A percentile compares a stretch with the other conserved stretches of the same genome.
Conservation (phyloP, 768 basidiomycete genomes). For the Kwoniella pini region DNA sequence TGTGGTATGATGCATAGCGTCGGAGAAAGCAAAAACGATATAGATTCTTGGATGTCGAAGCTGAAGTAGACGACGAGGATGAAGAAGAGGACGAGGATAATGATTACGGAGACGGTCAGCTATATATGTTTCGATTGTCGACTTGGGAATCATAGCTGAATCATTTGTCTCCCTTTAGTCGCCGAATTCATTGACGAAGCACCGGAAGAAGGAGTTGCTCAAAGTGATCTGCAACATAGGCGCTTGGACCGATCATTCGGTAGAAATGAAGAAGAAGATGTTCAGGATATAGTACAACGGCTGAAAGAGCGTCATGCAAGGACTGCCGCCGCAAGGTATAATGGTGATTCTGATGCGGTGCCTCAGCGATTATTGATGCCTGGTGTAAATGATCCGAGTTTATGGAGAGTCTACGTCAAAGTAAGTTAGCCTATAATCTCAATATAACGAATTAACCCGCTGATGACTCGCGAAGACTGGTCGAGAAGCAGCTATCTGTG, state of each 20-base stretch:
- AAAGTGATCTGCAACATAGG: constrained; percentile 55
- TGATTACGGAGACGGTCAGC: constrained; percentile 54
- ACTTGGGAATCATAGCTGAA: neutral
- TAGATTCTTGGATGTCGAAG: constrained; percentile 93
- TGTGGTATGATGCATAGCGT: neutral
- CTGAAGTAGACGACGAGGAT: constrained; percentile 94
- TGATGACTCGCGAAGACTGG: constrained; percentile 64
- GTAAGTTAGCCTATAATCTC: constrained; percentile 57
- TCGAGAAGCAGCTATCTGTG: constrained; percentile 87
- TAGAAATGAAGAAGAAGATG: constrained; percentile 66
- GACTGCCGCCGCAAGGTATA: constrained; percentile 61
- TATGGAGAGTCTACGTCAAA: constrained; percentile 95
- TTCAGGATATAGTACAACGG: constrained; percentile 79
- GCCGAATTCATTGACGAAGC: constrained; percentile 57
- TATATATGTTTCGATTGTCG: neutral
- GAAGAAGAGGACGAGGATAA: constrained; percentile 74
- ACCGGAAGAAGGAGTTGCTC: constrained; percentile 33
- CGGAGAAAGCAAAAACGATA: constrained; percentile 60
- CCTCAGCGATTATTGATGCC: constrained; percentile 95
- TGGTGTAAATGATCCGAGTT: constrained; percentile 87
- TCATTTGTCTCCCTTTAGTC: constrained; percentile 21
- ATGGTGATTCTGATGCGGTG: constrained; percentile 88
- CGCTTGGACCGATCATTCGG: constrained; percentile 66
- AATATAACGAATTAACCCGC: neutral
- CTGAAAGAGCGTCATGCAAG: constrained; percentile 75